Conservation (phyloP, 2,329 filamentous ascomycete species). For the Trichoderma gracile region DNA sequence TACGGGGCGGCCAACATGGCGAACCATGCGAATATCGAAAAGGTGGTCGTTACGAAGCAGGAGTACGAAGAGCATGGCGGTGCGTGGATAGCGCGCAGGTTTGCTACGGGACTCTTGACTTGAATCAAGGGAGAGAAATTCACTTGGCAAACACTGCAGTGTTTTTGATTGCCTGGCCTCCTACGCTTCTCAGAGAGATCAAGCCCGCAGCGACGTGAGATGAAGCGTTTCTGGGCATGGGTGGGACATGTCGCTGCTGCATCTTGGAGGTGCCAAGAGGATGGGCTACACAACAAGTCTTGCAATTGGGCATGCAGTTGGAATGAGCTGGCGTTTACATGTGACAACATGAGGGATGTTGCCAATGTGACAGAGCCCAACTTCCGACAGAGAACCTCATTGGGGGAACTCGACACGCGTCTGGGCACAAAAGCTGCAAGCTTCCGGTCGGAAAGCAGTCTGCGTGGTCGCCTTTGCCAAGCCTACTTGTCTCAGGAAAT, state of each 20-base stretch:
- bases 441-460: not conserved
- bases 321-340: not conserved
- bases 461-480: not conserved
- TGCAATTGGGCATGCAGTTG: not conserved
- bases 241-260: not conserved
- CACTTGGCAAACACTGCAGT: not conserved
- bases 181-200: not conserved
- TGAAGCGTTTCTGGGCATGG: not conserved
- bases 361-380: not conserved
- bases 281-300: not conserved
- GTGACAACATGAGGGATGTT: not conserved
- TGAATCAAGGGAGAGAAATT: not conserved
- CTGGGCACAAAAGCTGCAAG: not conserved
- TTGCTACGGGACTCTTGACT: constrained; percentile 43
- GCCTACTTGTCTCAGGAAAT: not conserved
- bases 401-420: not conserved
- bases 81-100: constrained; percentile 71
- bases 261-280: not conserved
- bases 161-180: constrained; percentile 5
- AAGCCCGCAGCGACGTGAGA: not conserved
- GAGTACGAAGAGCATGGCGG: constrained; percentile 89
- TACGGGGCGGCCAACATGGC: constrained; percentile 78
- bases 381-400: not conserved
- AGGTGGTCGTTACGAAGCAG: constrained; percentile 74
- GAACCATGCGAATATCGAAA: constrained; percentile 64